These are phyloP conservation scores for Phytophthora rubi DNA, from an alignment of 352 stramenopile genomes.

Conservation along the genomic window DNA sequence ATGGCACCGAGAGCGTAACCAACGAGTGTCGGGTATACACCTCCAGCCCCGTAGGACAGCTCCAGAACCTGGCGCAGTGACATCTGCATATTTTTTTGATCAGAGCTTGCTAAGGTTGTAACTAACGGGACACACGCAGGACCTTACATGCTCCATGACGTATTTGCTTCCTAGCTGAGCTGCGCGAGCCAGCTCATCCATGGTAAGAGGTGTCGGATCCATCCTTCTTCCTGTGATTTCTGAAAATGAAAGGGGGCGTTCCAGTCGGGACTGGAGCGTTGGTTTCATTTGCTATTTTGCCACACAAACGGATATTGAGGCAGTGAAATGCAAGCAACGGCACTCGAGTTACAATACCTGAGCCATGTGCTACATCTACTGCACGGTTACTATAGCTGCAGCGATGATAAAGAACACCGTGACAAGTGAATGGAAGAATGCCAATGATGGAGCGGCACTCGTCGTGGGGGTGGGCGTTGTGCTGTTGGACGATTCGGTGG, in stretches of 20 bases:
- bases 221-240: neutral
- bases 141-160: conserved; percentile 34
- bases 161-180: conserved; percentile 31
- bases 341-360: neutral
- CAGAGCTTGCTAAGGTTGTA: neutral
- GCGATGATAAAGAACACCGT: conserved; percentile 1
- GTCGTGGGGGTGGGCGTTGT: conserved; percentile 20
- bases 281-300: conserved; percentile 2
- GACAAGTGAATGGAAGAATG: neutral
- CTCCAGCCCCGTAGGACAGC: conserved; percentile 60
- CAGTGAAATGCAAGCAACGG: neutral
- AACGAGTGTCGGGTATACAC: conserved; percentile 63
- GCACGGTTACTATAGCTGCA: conserved; percentile 5
- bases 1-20: conserved; percentile 62
- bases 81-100: conserved; percentile 33
- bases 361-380: neutral
- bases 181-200: conserved; percentile 35
- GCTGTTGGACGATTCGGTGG: conserved; percentile 21
- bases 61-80: conserved; percentile 50
- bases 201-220: conserved; percentile 22
- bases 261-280: neutral
- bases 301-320: conserved; percentile 1
- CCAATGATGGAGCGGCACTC: conserved; percentile 1
- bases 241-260: conserved; percentile 1
- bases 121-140: neutral